Evolutionary conservation across 805 yeast genomes (phyloP).

Genomic region (Zygotorulaspora chibaensis): DNA sequence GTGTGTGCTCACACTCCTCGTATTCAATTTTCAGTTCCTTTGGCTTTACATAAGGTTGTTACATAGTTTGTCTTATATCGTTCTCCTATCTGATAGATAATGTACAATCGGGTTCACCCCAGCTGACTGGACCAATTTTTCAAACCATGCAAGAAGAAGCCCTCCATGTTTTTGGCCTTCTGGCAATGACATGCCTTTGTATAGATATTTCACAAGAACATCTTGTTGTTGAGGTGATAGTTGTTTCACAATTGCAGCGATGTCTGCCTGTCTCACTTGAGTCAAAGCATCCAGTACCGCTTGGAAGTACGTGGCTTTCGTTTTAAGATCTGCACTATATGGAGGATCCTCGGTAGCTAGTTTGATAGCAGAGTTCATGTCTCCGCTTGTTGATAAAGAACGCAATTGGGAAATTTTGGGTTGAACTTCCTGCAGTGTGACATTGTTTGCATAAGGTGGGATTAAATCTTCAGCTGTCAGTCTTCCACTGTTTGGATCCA

Average conservation of each 20-base stretch:
- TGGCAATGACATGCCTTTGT: slow-evolving; percentile 74
- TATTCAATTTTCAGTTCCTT: not conserved
- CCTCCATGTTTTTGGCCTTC: slow-evolving; percentile 87
- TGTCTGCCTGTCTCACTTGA: slow-evolving; percentile 63
- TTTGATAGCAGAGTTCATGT: slow-evolving; percentile 60
- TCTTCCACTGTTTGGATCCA: slow-evolving; percentile 72
- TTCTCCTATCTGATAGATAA: slow-evolving; percentile 79
- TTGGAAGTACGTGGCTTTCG: slow-evolving; percentile 41
- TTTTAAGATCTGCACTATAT: slow-evolving; percentile 63
- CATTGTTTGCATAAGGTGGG: slow-evolving; percentile 49
- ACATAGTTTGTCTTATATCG: slow-evolving; percentile 42
- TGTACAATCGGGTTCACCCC: slow-evolving; percentile 90
- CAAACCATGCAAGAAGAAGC: slow-evolving; percentile 83
- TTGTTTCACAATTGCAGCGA: slow-evolving; percentile 53
- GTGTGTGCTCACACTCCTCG: not conserved
- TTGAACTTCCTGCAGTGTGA: slow-evolving; percentile 51
- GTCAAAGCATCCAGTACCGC: slow-evolving; percentile 69
- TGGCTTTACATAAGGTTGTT: not conserved
- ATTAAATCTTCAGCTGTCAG: slow-evolving; percentile 59
- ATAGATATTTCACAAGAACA: slow-evolving; percentile 74
- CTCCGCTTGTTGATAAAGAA: slow-evolving; percentile 63
- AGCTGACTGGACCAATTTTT: slow-evolving; percentile 74
- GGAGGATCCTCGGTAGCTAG: slow-evolving; percentile 71
- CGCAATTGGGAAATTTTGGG: slow-evolving; percentile 55
- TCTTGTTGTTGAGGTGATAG: slow-evolving; percentile 67